Base-by-base conservation (phyloP, 495 filamentous ascomycete species). In the Aspergillus bridgeri region DNA sequence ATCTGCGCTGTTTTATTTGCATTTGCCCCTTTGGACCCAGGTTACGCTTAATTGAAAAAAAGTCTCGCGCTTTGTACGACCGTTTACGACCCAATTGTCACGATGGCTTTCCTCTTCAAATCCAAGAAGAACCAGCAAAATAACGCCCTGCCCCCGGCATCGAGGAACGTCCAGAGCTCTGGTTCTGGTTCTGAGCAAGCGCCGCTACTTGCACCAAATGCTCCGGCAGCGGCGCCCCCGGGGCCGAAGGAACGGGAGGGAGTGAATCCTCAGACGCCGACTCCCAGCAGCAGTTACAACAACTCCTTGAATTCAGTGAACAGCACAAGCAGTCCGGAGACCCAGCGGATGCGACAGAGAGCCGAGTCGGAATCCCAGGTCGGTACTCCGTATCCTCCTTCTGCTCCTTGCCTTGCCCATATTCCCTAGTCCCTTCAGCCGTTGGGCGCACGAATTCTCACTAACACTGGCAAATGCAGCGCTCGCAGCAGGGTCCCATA, bases 31-130 rank as follows among this genome's bases (percentile, higher is more conserved):
- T 49, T 50, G 6, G n/a, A 43, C 27, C 33, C 24, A 17, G 24
- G n/a, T 27, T 51, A 43, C 45, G 46, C 24, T 53, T 51, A 48
- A 27, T 50, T 54, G 46, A 38, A 27, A n/a, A n/a, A n/a, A n/a
- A 27, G 46, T 42, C 9, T 43, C 65, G 64, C 65, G 60, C 58
- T 65, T 54, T 67, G 60, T 67, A 72, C 69, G 72, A 75, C 71
- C 63, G 60, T 72, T 68, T 66, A 77, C 66, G 75, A 76, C 47
- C 49, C 47, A 64, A 58, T 63, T 62, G 56, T 69, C 57, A 79
- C 72, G 68, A 84, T 86, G 83, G 81, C 83, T 47, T 85, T 86
- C 72, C 69, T 86, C 55, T 86, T 86, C 63, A 83, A 83, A 64
- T 84, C 82, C 54, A 86, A 85, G 71, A 84, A 81, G 67, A 76